A percentile compares a stretch with the other conserved stretches of the same genome.
These are phyloP conservation scores for Aspergillus pseudoterreus DNA, from an alignment of 2,329 filamentous ascomycete genomes.

Conservation along the genomic window DNA sequence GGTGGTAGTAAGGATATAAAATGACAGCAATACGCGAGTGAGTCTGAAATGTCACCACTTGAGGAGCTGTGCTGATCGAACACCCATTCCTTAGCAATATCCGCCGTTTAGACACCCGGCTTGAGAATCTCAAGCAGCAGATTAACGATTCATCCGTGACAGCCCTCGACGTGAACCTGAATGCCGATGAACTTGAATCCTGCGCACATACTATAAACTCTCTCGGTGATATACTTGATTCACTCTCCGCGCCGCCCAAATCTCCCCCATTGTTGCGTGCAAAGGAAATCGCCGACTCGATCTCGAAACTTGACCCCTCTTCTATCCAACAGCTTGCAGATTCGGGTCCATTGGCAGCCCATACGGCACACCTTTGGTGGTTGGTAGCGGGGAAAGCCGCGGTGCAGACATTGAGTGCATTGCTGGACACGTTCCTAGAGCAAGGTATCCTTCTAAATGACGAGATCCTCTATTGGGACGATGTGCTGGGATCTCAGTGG, in stretches of 20 bases:
- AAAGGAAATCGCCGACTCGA: constrained; percentile 57
- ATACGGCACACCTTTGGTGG: constrained; percentile 84
- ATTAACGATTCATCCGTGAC: constrained; percentile 14
- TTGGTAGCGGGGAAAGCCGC: constrained; percentile 85
- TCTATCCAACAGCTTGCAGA: constrained; percentile 9
- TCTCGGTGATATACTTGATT: constrained; percentile 65
- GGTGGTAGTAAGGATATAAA: neutral
- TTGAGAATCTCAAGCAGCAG: constrained; percentile 55
- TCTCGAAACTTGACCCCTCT: constrained; percentile 47
- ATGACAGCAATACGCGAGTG: constrained; percentile 13
- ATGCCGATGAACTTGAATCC: constrained; percentile 6
- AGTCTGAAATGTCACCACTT: neutral
- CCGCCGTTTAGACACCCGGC: constrained; percentile 54
- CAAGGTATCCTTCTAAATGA: constrained; percentile 80
- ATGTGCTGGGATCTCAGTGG: constrained; percentile 72
- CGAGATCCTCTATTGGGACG: constrained; percentile 95
- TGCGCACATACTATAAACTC: constrained; percentile 37
- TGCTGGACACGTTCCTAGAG: constrained; percentile 73
- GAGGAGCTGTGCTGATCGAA: neutral
- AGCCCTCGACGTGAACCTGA: constrained; percentile 13
- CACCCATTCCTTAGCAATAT: constrained; percentile 46
- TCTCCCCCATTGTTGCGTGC: constrained; percentile 60
- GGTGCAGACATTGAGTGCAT: constrained; percentile 80
- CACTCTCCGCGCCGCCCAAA: constrained; percentile 66
- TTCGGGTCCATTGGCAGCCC: constrained; percentile 38